These are phyloP conservation scores for Linnemannia exigua DNA, from an alignment of 192 early-diverging fungal genomes.

Conservation along the genomic window DNA sequence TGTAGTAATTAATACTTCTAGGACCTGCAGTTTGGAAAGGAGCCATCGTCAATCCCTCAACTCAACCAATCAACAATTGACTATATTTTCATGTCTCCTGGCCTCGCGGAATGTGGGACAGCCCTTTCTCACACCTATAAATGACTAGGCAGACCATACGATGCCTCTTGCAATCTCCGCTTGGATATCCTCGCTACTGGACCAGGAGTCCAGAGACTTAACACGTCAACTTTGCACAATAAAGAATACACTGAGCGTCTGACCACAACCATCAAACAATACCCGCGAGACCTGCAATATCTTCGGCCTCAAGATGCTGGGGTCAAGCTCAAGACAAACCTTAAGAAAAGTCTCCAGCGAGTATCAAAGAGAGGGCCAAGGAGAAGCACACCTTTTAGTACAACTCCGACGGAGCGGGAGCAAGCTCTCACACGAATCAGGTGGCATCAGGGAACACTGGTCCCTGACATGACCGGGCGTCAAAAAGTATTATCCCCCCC, in stretches of 20 bases:
- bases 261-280: neutral
- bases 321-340: neutral
- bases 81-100: neutral
- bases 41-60: too few relatives aligned
- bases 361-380: too few relatives aligned
- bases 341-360: too few relatives aligned
- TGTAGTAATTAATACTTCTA: too few relatives aligned
- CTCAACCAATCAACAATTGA: neutral
- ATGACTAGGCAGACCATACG: constrained; percentile 1
- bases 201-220: constrained; percentile 11
- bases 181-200: neutral
- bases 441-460: too few relatives aligned
- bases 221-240: neutral
- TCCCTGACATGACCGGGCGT: too few relatives aligned
- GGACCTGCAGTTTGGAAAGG: too few relatives aligned
- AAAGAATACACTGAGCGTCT: neutral
- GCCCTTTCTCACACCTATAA: neutral
- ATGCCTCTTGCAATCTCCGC: neutral
- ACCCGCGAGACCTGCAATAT: neutral
- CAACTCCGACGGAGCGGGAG: too few relatives aligned
- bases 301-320: neutral
- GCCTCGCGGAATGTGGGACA: neutral
- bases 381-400: too few relatives aligned
- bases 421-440: too few relatives aligned
- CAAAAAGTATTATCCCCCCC: too few relatives aligned